Evolutionary conservation across 2,329 filamentous ascomycete genomes (phyloP).

Genomic region (Trichophyton schoenleinii): DNA sequence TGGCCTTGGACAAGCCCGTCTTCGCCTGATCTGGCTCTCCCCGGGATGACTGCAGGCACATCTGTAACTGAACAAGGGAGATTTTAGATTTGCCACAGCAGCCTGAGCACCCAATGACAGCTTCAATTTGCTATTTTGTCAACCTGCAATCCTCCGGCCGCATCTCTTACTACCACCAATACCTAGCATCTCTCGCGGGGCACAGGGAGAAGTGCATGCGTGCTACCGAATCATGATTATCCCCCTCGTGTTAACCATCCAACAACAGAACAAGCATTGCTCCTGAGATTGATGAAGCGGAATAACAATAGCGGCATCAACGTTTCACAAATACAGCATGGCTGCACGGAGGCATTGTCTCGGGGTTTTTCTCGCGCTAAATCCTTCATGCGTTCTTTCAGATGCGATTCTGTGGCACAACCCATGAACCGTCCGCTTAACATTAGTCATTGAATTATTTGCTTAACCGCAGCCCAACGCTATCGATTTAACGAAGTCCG

Average conservation of each 20-base stretch:
- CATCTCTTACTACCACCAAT: not conserved
- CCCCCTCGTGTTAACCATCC: not conserved
- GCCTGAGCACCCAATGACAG: not conserved
- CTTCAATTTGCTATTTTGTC: not conserved
- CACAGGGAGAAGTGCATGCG: not conserved
- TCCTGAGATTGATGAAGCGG: not conserved
- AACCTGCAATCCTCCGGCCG: not conserved
- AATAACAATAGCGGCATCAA: not conserved
- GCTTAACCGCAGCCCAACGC: not conserved
- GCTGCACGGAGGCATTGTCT: not conserved
- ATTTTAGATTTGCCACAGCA: constrained; percentile 3
- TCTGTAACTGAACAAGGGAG: not conserved
- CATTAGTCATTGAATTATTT: not conserved
- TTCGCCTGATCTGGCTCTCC: not conserved
- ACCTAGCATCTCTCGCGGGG: not conserved
- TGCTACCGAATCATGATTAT: not conserved
- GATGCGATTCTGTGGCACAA: not conserved
- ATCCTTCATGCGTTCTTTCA: not conserved
- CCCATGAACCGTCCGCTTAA: too few relatives aligned
- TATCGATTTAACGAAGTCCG: not conserved
- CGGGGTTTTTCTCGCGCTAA: not conserved
- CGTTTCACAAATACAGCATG: not conserved
- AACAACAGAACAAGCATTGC: not conserved
- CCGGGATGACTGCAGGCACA: not conserved
- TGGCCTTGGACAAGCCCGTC: not conserved